Conservation (phyloP, 108 stramenopile species). For the Stephanodiscus minutulus region DNA sequence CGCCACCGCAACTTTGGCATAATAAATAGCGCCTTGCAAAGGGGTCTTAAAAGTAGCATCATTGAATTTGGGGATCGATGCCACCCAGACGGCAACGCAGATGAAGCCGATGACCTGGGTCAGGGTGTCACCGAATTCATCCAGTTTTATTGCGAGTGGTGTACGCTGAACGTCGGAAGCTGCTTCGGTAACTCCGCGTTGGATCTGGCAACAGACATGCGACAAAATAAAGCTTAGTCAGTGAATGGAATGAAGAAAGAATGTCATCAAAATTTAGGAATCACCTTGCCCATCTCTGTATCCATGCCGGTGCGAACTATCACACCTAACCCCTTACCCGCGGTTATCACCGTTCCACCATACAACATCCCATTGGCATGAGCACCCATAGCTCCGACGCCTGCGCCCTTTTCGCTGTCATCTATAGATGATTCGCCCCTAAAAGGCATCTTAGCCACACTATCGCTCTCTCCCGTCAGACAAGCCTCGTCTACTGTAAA, state of each 20-base stretch:
- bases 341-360: conserved; percentile 91
- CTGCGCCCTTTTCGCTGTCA: conserved; percentile 18
- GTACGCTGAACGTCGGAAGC: conserved; percentile 82
- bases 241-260: not conserved
- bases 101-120: conserved; percentile 93
- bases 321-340: conserved; percentile 87
- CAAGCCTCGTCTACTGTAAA: conserved; percentile 78
- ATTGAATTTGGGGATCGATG: conserved; percentile 87
- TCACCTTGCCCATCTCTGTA: conserved; percentile 92
- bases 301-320: conserved; percentile 91
- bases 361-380: conserved; percentile 87
- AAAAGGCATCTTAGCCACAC: conserved; percentile 71
- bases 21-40: conserved; percentile 88
- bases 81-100: conserved; percentile 90
- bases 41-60: conserved; percentile 75
- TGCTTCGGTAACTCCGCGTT: conserved; percentile 79
- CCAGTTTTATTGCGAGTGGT: conserved; percentile 92
- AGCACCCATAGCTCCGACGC: conserved; percentile 49
- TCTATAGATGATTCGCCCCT: conserved; percentile 51
- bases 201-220: conserved; percentile 54
- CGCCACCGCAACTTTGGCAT: conserved; percentile 97
- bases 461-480: conserved; percentile 86
- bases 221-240: not conserved
- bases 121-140: conserved; percentile 94
- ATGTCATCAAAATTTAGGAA: not conserved